phyloP scores from a whole-genome alignment of 2,329 filamentous ascomycete genomes.

The Fusarium sambucinum region DNA sequence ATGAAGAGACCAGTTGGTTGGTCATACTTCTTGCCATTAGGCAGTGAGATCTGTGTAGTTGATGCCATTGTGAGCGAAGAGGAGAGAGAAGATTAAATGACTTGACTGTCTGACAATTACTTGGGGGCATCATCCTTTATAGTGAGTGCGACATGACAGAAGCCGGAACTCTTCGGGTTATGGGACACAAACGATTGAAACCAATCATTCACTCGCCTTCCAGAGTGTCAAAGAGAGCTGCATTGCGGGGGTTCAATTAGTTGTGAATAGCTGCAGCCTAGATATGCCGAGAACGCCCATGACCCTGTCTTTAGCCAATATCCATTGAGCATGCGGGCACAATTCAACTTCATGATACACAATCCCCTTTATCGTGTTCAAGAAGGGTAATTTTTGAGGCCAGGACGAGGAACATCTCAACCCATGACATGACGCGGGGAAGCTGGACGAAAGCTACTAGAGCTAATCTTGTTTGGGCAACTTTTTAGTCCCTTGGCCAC shows the following conservation, averaged over 20 bases:
- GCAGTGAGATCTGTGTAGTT: slow-evolving; percentile 37
- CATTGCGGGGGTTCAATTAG: slow-evolving; percentile 11
- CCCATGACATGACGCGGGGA: slow-evolving; percentile 23
- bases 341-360: neutral
- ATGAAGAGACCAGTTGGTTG: slow-evolving; percentile 49
- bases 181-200: neutral
- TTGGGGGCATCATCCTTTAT: slow-evolving; percentile 24
- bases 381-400: slow-evolving; percentile 32
- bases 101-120: neutral
- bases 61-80: slow-evolving; percentile 25
- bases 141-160: neutral
- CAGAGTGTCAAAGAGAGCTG: neutral
- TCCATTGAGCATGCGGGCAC: neutral
- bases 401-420: slow-evolving; percentile 15
- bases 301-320: neutral
- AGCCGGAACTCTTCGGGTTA: neutral
- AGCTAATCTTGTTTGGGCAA: slow-evolving; percentile 33
- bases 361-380: slow-evolving; percentile 9
- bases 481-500: slow-evolving; percentile 30
- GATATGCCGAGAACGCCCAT: neutral
- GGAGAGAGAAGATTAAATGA: neutral
- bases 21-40: slow-evolving; percentile 55
- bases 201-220: neutral
- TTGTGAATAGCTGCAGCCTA: neutral
- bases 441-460: neutral